These are phyloP conservation scores for Chlamydomonas reinhardtii DNA, from an alignment of 163 green algal genomes.

Conservation along the genomic window DNA sequence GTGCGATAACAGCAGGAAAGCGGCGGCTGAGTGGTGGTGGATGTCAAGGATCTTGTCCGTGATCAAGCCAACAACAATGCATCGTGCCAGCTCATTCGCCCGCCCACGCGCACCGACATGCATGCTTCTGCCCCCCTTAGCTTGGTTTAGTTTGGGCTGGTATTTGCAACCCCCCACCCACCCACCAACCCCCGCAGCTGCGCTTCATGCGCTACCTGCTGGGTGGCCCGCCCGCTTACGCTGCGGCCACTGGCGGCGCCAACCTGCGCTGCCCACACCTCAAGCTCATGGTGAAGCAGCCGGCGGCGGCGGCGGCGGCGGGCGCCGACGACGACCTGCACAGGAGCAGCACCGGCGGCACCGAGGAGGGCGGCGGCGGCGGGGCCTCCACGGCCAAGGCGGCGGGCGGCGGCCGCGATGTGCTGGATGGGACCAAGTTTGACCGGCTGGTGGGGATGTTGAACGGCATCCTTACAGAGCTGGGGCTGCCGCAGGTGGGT, in stretches of 20 bases:
- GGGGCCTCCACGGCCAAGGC: too few species aligned
- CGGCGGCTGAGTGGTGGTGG: too few species aligned
- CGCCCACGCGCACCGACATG: too few species aligned
- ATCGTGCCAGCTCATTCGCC: too few species aligned
- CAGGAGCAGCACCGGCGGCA: not conserved
- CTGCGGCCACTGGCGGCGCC: not conserved
- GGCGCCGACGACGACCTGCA: not conserved
- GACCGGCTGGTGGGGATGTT: not conserved
- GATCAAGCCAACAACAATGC: too few species aligned
- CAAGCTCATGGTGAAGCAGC: not conserved
- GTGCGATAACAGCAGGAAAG: too few species aligned
- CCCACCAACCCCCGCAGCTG: not conserved
- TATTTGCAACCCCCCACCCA: too few species aligned
- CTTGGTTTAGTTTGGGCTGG: too few species aligned
- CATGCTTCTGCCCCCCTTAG: too few species aligned
- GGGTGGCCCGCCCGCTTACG: conserved; percentile 9
- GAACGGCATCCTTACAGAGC: not conserved
- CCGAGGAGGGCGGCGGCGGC: not conserved
- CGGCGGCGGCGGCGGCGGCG: not conserved
- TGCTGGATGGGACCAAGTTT: not conserved
- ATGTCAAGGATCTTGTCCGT: too few species aligned
- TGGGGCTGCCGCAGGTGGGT: not conserved
- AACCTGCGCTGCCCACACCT: conserved; percentile 19
- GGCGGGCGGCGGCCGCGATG: not conserved
- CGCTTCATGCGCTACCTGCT: conserved; percentile 38